Evolutionary conservation across 2,329 filamentous ascomycete genomes (phyloP), one percentile per base, ranked within the genome.

Genomic region (Aspergillus pseudonomiae): DNA sequence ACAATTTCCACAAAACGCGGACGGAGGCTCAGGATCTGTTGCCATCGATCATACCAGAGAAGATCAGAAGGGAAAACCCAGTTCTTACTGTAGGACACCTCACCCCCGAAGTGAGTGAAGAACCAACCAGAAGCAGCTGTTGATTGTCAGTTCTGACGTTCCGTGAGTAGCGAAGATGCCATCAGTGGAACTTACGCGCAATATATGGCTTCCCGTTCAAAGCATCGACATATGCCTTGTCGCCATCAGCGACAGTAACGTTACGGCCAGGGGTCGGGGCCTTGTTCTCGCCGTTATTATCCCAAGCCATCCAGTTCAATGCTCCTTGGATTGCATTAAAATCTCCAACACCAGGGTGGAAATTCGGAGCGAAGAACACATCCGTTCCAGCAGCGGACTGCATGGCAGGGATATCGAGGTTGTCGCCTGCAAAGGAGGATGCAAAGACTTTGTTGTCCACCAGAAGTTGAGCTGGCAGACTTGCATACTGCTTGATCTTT

Each of bases 381-480:
- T 80, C 74, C 3, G 73, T 70, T 3, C 81, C 81, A 4, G 82
- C 80, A n/a, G 80, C 78, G 2, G 75, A 66, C 30, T 76, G 73
- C 59, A 85, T 75, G 4, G 77, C 75, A 6, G 71, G 68, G 6
- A 82, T 76, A 63, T 85, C 80, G 3, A 85, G 70, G 0, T 80
- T 79, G 50, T 84, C 80, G 3, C 83, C 82, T 0, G 77, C 77
- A 68, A 87, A 87, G 0, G 84, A 86, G 0, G 85, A 86, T 1
- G 82, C 85, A 62, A 87, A 84, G 4, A 82, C 75, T 64, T 83
- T 82, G 55, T 75, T 75, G 43, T 85, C 80, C 43, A 85, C 80
- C 55, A 75, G 77, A 43, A 86, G 81, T 68, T 87, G 83, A 0
- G 80, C 82, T 0, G 80, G 71, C 2, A 73, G 72, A 24, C 69